These are phyloP conservation scores for Annulohypoxylon nitens DNA, from an alignment of 495 filamentous ascomycete species.

Conservation along the genomic window DNA sequence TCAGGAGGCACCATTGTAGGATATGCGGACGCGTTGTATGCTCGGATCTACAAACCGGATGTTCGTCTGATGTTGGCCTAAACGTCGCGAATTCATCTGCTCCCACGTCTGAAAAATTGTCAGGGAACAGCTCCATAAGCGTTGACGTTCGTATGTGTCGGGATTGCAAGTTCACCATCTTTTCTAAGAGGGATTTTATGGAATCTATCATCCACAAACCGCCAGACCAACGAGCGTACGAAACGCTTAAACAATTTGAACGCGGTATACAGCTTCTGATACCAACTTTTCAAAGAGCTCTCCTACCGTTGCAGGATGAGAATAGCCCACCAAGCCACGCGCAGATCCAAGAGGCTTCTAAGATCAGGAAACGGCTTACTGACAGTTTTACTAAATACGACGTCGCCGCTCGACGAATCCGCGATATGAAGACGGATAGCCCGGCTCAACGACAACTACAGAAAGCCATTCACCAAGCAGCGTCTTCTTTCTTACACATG, in stretches of 20 bases:
- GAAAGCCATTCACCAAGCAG: conserved; percentile 85
- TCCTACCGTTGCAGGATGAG: conserved; percentile 65
- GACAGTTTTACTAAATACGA: conserved; percentile 95
- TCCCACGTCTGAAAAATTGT: conserved; percentile 52
- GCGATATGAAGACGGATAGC: conserved; percentile 78
- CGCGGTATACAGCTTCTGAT: conserved; percentile 85
- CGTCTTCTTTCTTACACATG: conserved; percentile 85
- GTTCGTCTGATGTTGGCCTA: conserved; percentile 85
- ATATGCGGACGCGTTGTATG: conserved; percentile 94
- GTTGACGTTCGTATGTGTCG: conserved; percentile 92
- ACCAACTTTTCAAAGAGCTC: conserved; percentile 86
- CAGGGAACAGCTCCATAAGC: conserved; percentile 64
- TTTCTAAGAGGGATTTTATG: conserved; percentile 85
- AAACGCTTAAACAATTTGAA: conserved; percentile 90
- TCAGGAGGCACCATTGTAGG: conserved; percentile 93
- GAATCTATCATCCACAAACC: conserved; percentile 76
- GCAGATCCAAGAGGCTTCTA: conserved; percentile 88
- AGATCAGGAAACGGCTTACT: conserved; percentile 89
- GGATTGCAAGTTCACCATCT: conserved; percentile 87
- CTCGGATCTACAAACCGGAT: conserved; percentile 83
- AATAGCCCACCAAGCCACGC: conserved; percentile 72
- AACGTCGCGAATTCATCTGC: conserved; percentile 68
- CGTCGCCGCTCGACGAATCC: conserved; percentile 82
- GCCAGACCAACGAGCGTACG: conserved; percentile 83
- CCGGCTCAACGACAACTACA: conserved; percentile 82